phyloP scores from a whole-genome alignment of 805 yeast genomes.

The Ogataea corticis region DNA sequence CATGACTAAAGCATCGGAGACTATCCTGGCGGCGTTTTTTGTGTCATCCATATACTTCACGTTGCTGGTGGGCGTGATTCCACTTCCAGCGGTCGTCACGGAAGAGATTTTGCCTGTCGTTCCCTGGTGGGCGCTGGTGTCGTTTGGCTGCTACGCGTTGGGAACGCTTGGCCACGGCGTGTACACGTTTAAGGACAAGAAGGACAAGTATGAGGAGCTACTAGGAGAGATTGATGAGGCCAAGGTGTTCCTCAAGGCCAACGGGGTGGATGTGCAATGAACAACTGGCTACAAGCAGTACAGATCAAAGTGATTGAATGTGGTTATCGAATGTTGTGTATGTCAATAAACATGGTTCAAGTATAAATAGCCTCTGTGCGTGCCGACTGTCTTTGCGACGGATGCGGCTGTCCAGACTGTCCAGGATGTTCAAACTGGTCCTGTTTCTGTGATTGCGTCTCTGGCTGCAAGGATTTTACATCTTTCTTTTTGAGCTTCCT shows the following conservation, averaged over 20 bases:
- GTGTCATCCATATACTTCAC: constrained; percentile 55
- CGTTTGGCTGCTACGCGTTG: constrained; percentile 69
- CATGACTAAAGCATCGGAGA: constrained; percentile 72
- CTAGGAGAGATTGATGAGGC: constrained; percentile 62
- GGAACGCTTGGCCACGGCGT: constrained; percentile 71
- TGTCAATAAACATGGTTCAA: constrained; percentile 1
- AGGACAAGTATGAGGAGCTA: constrained; percentile 63
- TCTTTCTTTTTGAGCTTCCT: constrained; percentile 42
- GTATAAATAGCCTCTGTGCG: constrained; percentile 6
- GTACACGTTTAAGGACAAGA: constrained; percentile 67
- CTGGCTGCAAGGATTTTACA: background rate
- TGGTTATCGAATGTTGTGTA: constrained; percentile 1
- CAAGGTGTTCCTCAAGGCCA: constrained; percentile 51
- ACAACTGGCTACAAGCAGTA: background rate
- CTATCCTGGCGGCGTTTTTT: constrained; percentile 47
- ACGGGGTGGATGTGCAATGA: constrained; percentile 52
- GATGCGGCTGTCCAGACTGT: background rate
- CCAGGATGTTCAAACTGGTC: too few species aligned
- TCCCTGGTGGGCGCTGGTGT: constrained; percentile 70
- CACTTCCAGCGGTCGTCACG: constrained; percentile 48
- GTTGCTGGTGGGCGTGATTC: constrained; percentile 52
- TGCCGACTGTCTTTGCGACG: background rate
- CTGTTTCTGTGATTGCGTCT: background rate
- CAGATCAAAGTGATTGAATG: background rate
- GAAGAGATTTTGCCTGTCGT: constrained; percentile 60